These are phyloP conservation scores for Agaricus subrufescens DNA, from an alignment of 768 basidiomycete species.

Conservation along the genomic window DNA sequence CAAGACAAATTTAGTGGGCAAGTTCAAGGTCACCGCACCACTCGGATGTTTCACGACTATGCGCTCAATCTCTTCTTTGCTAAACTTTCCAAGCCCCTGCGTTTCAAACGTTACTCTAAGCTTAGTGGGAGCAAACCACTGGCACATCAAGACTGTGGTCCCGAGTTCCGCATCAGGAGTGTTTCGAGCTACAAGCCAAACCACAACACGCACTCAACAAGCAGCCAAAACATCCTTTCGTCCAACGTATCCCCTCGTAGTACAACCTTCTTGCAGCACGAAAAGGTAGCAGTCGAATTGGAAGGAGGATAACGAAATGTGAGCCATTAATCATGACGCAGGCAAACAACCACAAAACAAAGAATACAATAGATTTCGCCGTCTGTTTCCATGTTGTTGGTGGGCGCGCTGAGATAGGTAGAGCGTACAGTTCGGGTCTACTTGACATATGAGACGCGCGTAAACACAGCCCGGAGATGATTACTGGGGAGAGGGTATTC, in stretches of 20 bases:
- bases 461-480: neutral
- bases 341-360: conserved; percentile 54
- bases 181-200: neutral
- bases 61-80: conserved; percentile 50
- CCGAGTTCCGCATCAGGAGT: neutral
- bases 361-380: conserved; percentile 46
- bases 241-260: conserved; percentile 67
- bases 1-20: conserved; percentile 78
- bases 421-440: conserved; percentile 27
- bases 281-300: conserved; percentile 63
- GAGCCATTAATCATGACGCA: conserved; percentile 66
- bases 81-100: conserved; percentile 60
- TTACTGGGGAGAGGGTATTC: neutral
- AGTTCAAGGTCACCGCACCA: conserved; percentile 59
- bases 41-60: conserved; percentile 51
- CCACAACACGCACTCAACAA: conserved; percentile 54
- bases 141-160: conserved; percentile 64
- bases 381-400: conserved; percentile 48
- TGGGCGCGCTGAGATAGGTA: conserved; percentile 53
- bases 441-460: conserved; percentile 16
- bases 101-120: conserved; percentile 72
- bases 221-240: conserved; percentile 78
- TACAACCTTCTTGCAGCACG: conserved; percentile 51
- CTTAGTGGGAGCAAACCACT: conserved; percentile 78
- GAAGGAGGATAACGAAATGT: conserved; percentile 69